These are phyloP conservation scores for Hypoxylon sp. DNA, from an alignment of 2,329 filamentous ascomycete genomes.

Conservation along the genomic window DNA sequence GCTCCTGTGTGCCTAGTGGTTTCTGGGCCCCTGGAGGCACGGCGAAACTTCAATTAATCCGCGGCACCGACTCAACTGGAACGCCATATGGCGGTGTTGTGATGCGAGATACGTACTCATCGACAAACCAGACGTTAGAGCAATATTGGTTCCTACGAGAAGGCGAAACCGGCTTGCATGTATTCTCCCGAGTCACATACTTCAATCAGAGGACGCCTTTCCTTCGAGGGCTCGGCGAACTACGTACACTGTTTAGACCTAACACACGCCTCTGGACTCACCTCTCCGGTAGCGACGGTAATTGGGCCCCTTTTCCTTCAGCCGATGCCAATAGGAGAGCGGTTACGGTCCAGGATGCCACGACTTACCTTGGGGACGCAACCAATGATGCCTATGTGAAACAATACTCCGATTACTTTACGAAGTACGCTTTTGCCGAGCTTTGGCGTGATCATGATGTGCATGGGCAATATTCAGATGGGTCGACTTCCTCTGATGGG, in stretches of 20 bases:
- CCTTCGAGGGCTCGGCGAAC: constrained; percentile 71
- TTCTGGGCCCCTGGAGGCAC: constrained; percentile 71
- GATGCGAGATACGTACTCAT: constrained; percentile 71
- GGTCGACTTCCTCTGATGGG: constrained; percentile 64
- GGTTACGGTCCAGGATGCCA: constrained; percentile 73
- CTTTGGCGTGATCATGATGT: constrained; percentile 71
- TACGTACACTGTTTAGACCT: constrained; percentile 73
- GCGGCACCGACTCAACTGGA: constrained; percentile 64
- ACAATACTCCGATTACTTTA: constrained; percentile 73
- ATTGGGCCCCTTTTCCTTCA: constrained; percentile 68
- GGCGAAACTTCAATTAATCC: constrained; percentile 65
- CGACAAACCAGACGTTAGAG: constrained; percentile 71
- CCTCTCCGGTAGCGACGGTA: constrained; percentile 67
- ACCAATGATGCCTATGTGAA: constrained; percentile 69
- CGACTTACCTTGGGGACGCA: constrained; percentile 71
- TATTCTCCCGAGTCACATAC: constrained; percentile 72
- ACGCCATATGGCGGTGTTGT: constrained; percentile 71
- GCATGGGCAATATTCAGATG: constrained; percentile 68
- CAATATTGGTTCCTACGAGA: constrained; percentile 77
- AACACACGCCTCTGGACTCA: constrained; percentile 74
- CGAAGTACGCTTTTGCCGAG: constrained; percentile 75
- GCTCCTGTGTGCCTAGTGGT: constrained; percentile 71
- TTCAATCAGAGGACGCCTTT: constrained; percentile 69
- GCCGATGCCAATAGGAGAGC: constrained; percentile 59
- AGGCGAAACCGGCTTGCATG: constrained; percentile 73